A percentile compares a stretch with the other conserved stretches of the same genome.
Evolutionary conservation across 177 flowering plant genomes (phyloP).

Genomic region (Telopea speciosissima): DNA sequence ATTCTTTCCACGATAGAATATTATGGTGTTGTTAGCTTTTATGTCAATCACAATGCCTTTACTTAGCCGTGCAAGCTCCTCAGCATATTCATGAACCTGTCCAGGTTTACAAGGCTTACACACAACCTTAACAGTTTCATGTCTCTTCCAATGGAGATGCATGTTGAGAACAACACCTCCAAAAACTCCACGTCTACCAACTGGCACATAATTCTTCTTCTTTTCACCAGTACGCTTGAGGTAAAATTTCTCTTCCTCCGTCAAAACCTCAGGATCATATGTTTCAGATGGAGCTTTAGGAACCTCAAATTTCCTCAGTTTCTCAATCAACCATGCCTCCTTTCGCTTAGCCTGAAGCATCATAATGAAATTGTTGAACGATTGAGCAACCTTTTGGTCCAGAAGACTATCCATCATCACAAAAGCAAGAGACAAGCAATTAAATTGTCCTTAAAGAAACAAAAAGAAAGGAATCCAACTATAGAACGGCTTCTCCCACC

Average conservation of each 20-base stretch:
- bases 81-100: constrained; percentile 75
- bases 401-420: neutral
- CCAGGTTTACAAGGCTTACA: constrained; percentile 89
- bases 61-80: constrained; percentile 77
- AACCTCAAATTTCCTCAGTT: constrained; percentile 67
- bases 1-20: constrained; percentile 88
- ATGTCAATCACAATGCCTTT: constrained; percentile 82
- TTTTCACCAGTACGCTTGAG: constrained; percentile 90
- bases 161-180: constrained; percentile 97
- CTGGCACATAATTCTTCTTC: constrained; percentile 82
- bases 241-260: constrained; percentile 84
- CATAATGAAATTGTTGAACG: neutral
- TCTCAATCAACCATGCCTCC: constrained; percentile 90
- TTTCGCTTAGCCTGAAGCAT: constrained; percentile 72
- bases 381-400: neutral
- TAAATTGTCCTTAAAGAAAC: neutral
- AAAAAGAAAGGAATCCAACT: neutral
- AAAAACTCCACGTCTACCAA: constrained; percentile 92
- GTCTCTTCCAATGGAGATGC: constrained; percentile 98
- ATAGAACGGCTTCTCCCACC: neutral
- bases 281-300: constrained; percentile 54
- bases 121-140: constrained; percentile 85
- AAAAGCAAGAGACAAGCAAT: too few relatives aligned
- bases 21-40: constrained; percentile 59
- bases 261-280: constrained; percentile 82